Conservation (phyloP, 768 basidiomycete species). For the Mycena olivaceomarginata region DNA sequence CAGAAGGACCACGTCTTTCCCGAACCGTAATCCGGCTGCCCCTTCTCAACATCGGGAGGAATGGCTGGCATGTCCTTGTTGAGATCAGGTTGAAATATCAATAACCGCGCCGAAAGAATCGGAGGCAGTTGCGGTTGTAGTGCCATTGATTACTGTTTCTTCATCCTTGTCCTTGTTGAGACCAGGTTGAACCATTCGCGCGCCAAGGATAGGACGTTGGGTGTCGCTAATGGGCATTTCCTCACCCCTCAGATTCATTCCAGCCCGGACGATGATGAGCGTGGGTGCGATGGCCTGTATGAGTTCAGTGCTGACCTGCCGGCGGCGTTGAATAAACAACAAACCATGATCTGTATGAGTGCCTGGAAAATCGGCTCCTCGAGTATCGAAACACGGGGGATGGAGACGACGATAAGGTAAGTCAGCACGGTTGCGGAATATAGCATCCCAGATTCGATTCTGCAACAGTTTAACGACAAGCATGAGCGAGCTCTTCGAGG, state of each 20-base stretch:
- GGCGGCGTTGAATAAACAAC: conserved; percentile 1
- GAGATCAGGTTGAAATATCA: no score
- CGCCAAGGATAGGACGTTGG: background rate
- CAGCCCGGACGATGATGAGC: conserved; percentile 56
- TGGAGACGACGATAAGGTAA: background rate
- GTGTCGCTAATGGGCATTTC: background rate
- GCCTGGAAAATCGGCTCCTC: background rate
- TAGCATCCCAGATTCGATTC: conserved; percentile 8
- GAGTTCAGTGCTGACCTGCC: background rate
- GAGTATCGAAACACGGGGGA: background rate
- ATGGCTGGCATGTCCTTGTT: background rate
- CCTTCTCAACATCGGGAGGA: background rate
- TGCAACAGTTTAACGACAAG: background rate
- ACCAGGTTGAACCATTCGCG: background rate
- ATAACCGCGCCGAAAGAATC: no score
- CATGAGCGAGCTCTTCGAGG: background rate
- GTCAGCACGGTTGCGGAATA: conserved; percentile 1
- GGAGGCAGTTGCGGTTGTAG: no score
- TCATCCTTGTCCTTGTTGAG: background rate
- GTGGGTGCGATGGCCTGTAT: conserved; percentile 56
- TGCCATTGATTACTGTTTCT: no score
- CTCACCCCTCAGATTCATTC: conserved; percentile 46
- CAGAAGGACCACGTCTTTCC: no score
- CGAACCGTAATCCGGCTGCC: background rate
- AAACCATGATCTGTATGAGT: conserved; percentile 48